Percentiles rank a stretch among this genome's conserved stretches.
Conservation (phyloP, 2,329 filamentous ascomycete genomes). For the Pyricularia pennisetigena region DNA sequence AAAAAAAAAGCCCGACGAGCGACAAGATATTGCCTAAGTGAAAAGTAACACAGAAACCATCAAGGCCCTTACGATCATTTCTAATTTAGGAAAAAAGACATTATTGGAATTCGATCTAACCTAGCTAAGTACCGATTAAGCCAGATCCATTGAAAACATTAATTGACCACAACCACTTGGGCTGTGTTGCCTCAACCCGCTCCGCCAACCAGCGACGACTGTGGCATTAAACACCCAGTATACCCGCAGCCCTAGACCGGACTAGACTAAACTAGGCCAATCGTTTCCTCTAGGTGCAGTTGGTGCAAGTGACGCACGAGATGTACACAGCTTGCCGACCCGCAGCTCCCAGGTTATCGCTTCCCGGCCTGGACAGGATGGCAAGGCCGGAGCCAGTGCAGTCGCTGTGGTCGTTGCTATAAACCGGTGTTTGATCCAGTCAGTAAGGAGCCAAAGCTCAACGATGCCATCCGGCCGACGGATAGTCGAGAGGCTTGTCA, state of each 20-base stretch:
- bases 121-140: neutral
- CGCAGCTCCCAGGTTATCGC: neutral
- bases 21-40: neutral
- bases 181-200: neutral
- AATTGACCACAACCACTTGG: neutral
- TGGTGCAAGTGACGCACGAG: slow-evolving; percentile 3
- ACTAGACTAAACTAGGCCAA: neutral
- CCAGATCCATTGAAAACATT: neutral
- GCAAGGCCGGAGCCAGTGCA: slow-evolving; percentile 4
- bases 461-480: neutral
- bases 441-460: neutral
- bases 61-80: neutral
- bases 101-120: neutral
- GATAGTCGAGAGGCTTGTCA: neutral
- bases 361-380: slow-evolving; percentile 1
- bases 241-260: neutral
- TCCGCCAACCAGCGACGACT: neutral
- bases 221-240: neutral
- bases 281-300: neutral
- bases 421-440: neutral
- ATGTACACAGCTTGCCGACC: slow-evolving; percentile 1
- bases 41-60: neutral
- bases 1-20: too few species aligned
- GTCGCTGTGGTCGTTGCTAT: neutral
- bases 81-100: neutral